Conservation (phyloP, 306 rosid species). For the Medicago truncatula region DNA sequence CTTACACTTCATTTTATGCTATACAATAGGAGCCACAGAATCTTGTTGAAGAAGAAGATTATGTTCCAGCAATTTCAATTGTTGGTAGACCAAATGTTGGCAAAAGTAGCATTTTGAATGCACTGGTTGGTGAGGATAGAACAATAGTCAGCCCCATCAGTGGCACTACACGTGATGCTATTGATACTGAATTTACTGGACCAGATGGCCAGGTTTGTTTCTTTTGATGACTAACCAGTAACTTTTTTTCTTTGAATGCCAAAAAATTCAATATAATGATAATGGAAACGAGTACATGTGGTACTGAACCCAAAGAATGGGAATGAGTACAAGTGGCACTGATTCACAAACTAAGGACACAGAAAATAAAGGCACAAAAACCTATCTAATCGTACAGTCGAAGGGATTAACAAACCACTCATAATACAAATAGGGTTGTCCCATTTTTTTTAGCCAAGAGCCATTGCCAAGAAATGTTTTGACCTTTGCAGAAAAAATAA, state of each 20-base stretch:
- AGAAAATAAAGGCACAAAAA: too few relatives aligned
- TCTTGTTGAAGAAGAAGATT: conserved; percentile 66
- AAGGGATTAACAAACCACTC: too few relatives aligned
- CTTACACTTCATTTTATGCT: conserved; percentile 33
- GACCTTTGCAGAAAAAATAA: too few relatives aligned
- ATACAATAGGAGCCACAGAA: conserved; percentile 55
- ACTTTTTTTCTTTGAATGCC: not conserved
- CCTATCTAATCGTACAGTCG: too few relatives aligned
- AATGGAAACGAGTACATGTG: too few relatives aligned
- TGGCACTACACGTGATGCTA: conserved; percentile 99
- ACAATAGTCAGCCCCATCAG: conserved; percentile 98
- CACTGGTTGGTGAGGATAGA: conserved; percentile 93
- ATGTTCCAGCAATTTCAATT: conserved; percentile 90
- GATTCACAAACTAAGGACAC: too few relatives aligned
- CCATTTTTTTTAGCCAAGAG: too few relatives aligned
- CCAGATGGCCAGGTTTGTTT: conserved; percentile 90
- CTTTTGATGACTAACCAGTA: conserved; percentile 38
- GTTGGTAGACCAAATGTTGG: conserved; percentile 99
- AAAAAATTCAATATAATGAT: too few relatives aligned
- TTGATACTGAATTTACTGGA: conserved; percentile 89
- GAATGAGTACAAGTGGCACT: too few relatives aligned
- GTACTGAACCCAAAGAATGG: too few relatives aligned
- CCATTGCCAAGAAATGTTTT: too few relatives aligned
- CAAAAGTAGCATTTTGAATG: conserved; percentile 97
- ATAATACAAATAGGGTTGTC: too few relatives aligned